Percentiles rank a stretch among this genome's conserved stretches.
Evolutionary conservation across 768 basidiomycete species (phyloP).

Genomic region (Boletus vinaceobasis): DNA sequence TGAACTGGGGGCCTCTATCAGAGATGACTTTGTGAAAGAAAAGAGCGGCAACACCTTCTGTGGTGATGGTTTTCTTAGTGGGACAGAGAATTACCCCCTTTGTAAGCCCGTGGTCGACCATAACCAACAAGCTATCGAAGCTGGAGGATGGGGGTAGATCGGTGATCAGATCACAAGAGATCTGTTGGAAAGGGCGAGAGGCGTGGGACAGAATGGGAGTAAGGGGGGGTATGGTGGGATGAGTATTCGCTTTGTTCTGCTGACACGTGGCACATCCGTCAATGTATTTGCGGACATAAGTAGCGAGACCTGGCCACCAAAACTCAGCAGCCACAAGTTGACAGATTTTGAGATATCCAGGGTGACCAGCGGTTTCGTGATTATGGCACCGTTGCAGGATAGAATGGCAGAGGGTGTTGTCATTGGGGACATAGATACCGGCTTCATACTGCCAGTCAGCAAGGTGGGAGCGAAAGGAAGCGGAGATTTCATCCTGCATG

Average conservation of each 20-base stretch:
- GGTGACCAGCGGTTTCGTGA: rapidly evolving
- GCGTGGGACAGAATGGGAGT: rapidly evolving
- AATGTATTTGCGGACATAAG: rapidly evolving
- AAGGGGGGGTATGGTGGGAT: background rate
- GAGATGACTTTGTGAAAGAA: background rate
- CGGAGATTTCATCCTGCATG: rapidly evolving
- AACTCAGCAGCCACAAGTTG: background rate
- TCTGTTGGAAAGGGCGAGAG: background rate
- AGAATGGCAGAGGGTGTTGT: rapidly evolving
- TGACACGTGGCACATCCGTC: rapidly evolving
- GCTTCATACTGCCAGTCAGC: rapidly evolving
- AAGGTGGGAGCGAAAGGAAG: rapidly evolving
- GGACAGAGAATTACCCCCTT: background rate
- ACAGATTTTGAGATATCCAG: rapidly evolving
- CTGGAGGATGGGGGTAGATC: background rate
- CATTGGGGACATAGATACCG: rapidly evolving
- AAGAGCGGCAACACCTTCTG: background rate
- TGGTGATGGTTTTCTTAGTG: background rate
- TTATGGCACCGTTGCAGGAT: rapidly evolving
- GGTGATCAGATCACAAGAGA: background rate
- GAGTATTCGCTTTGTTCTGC: background rate
- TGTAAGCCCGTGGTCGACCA: background rate
- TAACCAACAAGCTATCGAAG: background rate
- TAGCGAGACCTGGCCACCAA: background rate
- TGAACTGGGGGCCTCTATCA: no score